Evolutionary conservation across 805 yeast species (phyloP).

Genomic region (Lachancea waltii): DNA sequence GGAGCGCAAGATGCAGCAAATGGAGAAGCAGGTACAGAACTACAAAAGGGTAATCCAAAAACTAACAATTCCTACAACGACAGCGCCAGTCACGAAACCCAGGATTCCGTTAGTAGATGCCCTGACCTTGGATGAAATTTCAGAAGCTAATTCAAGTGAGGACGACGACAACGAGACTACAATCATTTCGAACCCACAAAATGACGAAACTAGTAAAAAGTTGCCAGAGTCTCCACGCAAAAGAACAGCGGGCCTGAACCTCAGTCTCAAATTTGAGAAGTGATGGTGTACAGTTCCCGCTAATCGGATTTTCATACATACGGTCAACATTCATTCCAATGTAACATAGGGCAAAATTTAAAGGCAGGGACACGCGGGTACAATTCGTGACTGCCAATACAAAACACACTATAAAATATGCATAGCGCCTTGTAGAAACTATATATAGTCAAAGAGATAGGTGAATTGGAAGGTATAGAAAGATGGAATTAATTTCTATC

Average conservation of each 20-base stretch:
- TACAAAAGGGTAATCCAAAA: conserved; percentile 24
- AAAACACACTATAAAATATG: background rate
- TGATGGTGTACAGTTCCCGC: background rate
- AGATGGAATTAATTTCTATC: too few relatives aligned
- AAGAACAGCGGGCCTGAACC: conserved; percentile 6
- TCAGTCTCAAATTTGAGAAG: conserved; percentile 5
- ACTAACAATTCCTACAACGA: conserved; percentile 10
- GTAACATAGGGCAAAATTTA: conserved; percentile 3
- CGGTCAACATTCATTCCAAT: background rate
- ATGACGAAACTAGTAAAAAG: conserved; percentile 1
- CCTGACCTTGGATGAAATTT: conserved; percentile 5
- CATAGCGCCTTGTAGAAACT: too few relatives aligned
- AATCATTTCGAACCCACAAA: conserved; percentile 2
- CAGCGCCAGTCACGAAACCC: conserved; percentile 7
- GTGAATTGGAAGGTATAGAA: too few relatives aligned
- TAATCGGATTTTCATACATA: too few relatives aligned
- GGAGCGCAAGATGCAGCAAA: conserved; percentile 24
- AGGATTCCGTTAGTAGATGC: conserved; percentile 8
- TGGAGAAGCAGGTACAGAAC: conserved; percentile 28
- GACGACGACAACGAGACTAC: conserved; percentile 15
- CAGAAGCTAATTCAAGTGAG: conserved; percentile 10
- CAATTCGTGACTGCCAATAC: background rate
- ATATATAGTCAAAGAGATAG: too few relatives aligned
- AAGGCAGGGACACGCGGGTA: background rate
- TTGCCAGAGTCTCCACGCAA: conserved; percentile 4